Evolutionary conservation across 768 basidiomycete genomes (phyloP), one percentile per base, ranked within the genome.

Genomic region (Megacollybia marginata): DNA sequence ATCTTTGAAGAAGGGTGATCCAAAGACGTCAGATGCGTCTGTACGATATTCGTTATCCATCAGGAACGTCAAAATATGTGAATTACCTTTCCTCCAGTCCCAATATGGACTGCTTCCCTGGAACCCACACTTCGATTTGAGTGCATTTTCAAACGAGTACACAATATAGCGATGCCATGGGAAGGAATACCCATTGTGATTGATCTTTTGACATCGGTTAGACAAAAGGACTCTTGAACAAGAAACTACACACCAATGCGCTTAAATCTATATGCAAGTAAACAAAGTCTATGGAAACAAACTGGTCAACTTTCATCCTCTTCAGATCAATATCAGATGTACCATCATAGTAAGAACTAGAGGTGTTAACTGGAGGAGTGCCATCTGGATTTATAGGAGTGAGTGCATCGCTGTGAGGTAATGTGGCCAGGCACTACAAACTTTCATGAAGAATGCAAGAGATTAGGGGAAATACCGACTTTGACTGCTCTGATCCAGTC

Each of bases 121-220:
- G 50, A 55, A 62, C 9, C 51, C 50, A 35, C 61, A 62, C 19
- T 55, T 52, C 11, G 36, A 33, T 13, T 42, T 44, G 4, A 62
- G 47, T 6, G 47, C 52, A 9, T 40, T n/a, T 33, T 62, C 59
- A 46, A 55, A 56, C 12, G 46, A 34, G 36, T 57, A 38, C 9
- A 62, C 40, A 35, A 53, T 50, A 52, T 50, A 57, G 20, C 61
- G 58, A 47, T 62, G 61, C 54, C 60, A 62, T 5, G 59, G 59
- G 35, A 60, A 48, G 35, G 60, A 60, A 1, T 57, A 33, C 18
- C 56, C 61, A 11, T 56, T 61, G 8, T 49, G 54, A 43, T 57
- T 56, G 10, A 61, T 55, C 56, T 57, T 34, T 7, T 31, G 40
- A 20, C 32, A 40, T 34, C 16, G 47, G n/a, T 16, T 47, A 31